Evolutionary conservation across 192 early-diverging fungal species (phyloP), one percentile per base, ranked within the genome.

Genomic region (Haplosporangium gracile): DNA sequence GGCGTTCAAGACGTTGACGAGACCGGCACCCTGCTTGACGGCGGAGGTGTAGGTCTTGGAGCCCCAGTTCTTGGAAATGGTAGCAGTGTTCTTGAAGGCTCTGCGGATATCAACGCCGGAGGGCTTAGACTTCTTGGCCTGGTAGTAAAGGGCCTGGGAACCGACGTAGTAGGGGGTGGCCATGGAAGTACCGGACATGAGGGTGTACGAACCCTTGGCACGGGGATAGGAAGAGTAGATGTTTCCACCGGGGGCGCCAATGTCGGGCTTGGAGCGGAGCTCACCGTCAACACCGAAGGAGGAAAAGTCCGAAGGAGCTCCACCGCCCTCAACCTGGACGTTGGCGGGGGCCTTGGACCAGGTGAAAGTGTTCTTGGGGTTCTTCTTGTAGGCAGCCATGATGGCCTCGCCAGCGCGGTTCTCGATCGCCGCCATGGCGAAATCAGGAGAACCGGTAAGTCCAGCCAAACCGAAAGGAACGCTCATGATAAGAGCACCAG

Each of bases 221-320:
- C 80, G 16, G 51, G 93, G 93, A 26, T 90, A 76, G 43, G 89
- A 83, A n/a, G 93, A 93, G 63, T 91, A 91, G 13, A 94, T 89
- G 57, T 72, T 80, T 22, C 90, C 91, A 72, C 93, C 93, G 39
- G 90, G 81, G 73, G 89, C 91, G 57, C 78, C 82, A 82, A 93
- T 55, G 75, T 92, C 86, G 36, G 91, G 91, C 76, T 92, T 92
- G 75, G 94, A 89, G 15, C 85, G 87, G 1, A 94, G 89, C 69
- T 94, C 91, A 55, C 92, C 89, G 24, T 90, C 91, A 13, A 94
- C 83, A 16, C 95, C 95, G 82, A 88, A 92, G 0, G 95, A 94
- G 73, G 92, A 93, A 68, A 94, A 94, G 15, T 68, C 42, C 10
- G 93, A 93, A 65, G 92, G 88, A 45, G 82, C 51, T 13, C 93